Evolutionary conservation across 495 filamentous ascomycete species (phyloP), one percentile per base, ranked within the genome.

Genomic region (Penicillium argentinense): DNA sequence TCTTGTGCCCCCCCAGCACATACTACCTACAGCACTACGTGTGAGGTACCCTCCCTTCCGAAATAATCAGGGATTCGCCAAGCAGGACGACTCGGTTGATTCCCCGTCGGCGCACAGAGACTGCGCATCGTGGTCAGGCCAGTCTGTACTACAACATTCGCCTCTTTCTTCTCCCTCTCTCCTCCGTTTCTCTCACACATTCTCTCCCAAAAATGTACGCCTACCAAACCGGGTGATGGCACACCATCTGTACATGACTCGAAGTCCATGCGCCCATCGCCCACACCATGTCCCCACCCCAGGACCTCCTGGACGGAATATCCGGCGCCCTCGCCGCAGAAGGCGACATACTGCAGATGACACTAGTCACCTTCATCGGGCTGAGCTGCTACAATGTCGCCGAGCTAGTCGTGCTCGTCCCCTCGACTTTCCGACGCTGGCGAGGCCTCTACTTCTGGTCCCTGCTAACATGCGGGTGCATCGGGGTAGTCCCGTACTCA

Each of bases 361-460:
- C 59, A 9, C 56, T 77, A 5, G 49, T 74, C 13, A 64, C 70
- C 21, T 76, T 78, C 51, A 75, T 75, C 42, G 63, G 65, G 2
- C 52, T 79, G 14, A 67, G 72, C 22, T 74, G 71, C 52, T 80
- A 79, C 53, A 80, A 80, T 27, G 62, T 73, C 47, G 52, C 68
- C 33, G 77, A 80, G 45, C 60, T 80, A 9, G 57, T 77, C 13
- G 49, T 78, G 3, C 68, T 79, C 24, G 68, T 78, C 19, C 67
- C 73, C 18, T 59, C 73, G 7, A 78, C 75, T 0, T 80, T 80
- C 62, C 74, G 69, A 17, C 66, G 76, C 32, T 74, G 73, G 65
- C 66, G 65, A 14, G 76, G 77, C 0, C 63, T 80, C 2, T 80
- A 80, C 50, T 80, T 80, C 61, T 80, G 74, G 74, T 71, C 70